These are phyloP conservation scores for Ascoidea asiatica DNA, from an alignment of 805 yeast species.

Conservation along the genomic window DNA sequence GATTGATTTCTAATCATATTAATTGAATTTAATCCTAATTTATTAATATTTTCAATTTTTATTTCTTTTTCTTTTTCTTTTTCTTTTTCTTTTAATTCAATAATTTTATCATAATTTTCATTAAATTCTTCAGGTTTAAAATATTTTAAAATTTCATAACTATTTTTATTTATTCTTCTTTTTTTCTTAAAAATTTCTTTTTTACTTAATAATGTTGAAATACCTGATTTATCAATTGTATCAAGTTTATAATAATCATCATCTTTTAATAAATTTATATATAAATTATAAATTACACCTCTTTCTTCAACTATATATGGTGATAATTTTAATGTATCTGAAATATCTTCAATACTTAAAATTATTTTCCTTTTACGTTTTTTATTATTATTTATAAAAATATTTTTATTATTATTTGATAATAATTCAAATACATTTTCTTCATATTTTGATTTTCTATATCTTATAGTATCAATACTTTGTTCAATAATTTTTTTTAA, in stretches of 20 bases:
- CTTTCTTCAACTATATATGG: slow-evolving; percentile 61
- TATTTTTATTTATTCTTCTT: slow-evolving; percentile 7
- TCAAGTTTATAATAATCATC: slow-evolving; percentile 30
- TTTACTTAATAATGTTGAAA: slow-evolving; percentile 15
- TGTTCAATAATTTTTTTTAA: slow-evolving; percentile 61
- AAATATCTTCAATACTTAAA: slow-evolving; percentile 53
- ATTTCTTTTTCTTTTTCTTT: not conserved
- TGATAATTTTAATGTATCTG: slow-evolving; percentile 45
- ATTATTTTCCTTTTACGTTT: slow-evolving; percentile 21
- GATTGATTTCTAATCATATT: not conserved
- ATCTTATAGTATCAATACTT: slow-evolving; percentile 58
- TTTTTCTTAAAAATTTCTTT: slow-evolving; percentile 18
- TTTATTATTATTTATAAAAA: slow-evolving; percentile 1
- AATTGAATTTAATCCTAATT: not conserved
- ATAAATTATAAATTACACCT: slow-evolving; percentile 42
- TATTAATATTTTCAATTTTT: not conserved
- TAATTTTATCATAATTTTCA: not conserved
- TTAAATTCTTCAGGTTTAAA: not conserved
- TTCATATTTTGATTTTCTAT: slow-evolving; percentile 34
- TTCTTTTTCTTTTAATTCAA: not conserved
- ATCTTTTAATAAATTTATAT: slow-evolving; percentile 36
- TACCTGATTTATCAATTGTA: slow-evolving; percentile 14
- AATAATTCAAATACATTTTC: slow-evolving; percentile 20
- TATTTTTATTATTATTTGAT: slow-evolving; percentile 15
- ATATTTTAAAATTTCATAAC: not conserved